Base-by-base conservation (phyloP, 164 flowering plant species). In the Tetracentron sinense region DNA sequence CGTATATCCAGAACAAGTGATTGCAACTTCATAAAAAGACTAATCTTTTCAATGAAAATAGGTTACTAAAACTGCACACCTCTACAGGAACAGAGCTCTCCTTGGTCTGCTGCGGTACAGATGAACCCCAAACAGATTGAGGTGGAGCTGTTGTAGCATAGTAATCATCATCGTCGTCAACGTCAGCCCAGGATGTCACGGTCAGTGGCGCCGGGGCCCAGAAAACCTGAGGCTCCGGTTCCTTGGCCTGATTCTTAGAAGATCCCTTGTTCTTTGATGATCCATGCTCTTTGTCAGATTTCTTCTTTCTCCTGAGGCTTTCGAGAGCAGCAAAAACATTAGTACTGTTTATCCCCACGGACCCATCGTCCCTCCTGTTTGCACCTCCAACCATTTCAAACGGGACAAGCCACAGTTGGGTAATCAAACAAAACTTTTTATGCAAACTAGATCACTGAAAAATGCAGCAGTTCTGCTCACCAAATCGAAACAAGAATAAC, bases 161-260 rank as follows among this genome's bases (percentile, higher is more conserved):
- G 64, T 87, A 90, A 68, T 93, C 96, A 42, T 89, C 44, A 8
- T 38, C n/a, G 20, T 88, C 96, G 42, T 88, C 96, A 17, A 87
- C 92, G 72, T 93, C 98, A 7, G 97, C 98, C 98, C 98, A 90
- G 0, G 90, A 84, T 56, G 84, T 87, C 14, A 58, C 74, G 2
- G 72, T 83, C 55, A 93, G 70, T 1, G 90, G 90, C 10, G 94
- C 70, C 0, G 96, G 94, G 0, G 92, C 79, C 96, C 97, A 93
- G 56, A 78, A 80, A 10, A 89, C 90, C 77, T 63, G 80, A 6
- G 78, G 60, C 76, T 83, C 77, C 11, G 81, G 66, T 68, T 82
- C 84, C 72, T 73, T 72, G 8, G 57, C 58, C 42, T 77, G 70
- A 46, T 50, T 69, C 67, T 85, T 83, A 2, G 79, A 70, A 42